phyloP scores from a whole-genome alignment of 2,329 filamentous ascomycete genomes.

The Epichloe coenophiala region DNA sequence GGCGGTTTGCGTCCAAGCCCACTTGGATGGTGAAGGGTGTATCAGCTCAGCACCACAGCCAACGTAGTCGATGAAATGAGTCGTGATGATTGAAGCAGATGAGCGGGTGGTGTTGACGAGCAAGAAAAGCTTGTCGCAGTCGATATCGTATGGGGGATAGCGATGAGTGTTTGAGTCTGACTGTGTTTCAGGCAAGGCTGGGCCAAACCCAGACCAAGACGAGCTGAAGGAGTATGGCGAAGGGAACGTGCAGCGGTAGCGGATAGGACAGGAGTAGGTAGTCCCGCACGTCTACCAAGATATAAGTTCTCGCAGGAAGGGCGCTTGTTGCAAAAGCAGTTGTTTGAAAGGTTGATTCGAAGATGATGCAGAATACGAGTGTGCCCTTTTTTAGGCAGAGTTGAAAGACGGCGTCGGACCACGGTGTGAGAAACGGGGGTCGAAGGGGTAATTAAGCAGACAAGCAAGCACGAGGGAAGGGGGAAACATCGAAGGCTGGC shows the following conservation, averaged over 20 bases:
- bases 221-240: constrained; percentile 3
- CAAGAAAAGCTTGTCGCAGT: constrained; percentile 4
- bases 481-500: background rate
- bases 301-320: background rate
- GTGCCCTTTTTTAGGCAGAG: background rate
- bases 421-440: background rate
- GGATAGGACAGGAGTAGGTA: background rate
- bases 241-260: constrained; percentile 2
- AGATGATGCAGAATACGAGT: constrained; percentile 1
- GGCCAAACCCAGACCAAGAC: constrained; percentile 2
- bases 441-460: background rate
- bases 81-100: constrained; percentile 5
- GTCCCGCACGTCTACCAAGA: background rate
- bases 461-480: background rate
- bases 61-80: background rate
- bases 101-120: constrained; percentile 2
- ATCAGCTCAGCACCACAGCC: background rate
- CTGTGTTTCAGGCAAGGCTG: constrained; percentile 14
- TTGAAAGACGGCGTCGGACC: constrained; percentile 1
- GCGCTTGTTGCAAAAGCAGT: background rate
- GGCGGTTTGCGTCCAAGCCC: constrained; percentile 6
- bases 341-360: background rate
- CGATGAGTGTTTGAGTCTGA: constrained; percentile 6
- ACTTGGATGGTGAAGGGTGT: background rate
- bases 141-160: constrained; percentile 4